Conservation (phyloP, 805 yeast genomes). For the Candida sanyiensis region DNA sequence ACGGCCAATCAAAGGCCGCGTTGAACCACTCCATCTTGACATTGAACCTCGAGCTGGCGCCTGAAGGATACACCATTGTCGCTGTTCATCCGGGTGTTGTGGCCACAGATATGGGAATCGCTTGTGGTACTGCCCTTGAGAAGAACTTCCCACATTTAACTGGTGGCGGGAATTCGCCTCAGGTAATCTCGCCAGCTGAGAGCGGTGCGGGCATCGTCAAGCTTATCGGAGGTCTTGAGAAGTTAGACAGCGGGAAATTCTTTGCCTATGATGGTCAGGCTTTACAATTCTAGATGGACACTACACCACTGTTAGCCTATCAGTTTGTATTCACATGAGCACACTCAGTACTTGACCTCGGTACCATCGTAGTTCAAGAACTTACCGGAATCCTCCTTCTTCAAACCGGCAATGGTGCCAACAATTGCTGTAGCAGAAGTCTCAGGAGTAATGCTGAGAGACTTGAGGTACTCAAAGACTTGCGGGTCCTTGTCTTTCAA, state of each 20-base stretch:
- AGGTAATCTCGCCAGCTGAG: neutral
- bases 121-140: neutral
- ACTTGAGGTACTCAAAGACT: neutral
- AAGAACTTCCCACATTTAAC: constrained; percentile 1
- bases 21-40: constrained; percentile 27
- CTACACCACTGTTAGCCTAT: no score
- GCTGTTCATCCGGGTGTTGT: constrained; percentile 37
- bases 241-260: neutral
- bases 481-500: neutral
- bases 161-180: no score
- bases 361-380: neutral
- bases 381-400: neutral
- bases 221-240: neutral
- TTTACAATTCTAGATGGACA: neutral
- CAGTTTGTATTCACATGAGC: no score
- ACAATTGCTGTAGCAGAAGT: neutral
- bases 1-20: constrained; percentile 35
- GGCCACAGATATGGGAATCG: constrained; percentile 28
- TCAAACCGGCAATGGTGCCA: neutral
- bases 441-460: neutral
- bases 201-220: neutral
- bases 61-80: constrained; percentile 27
- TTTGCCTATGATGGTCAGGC: neutral
- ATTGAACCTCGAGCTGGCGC: constrained; percentile 24
- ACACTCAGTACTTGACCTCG: neutral